phyloP scores from a whole-genome alignment of 1,139 yeast species.

The Yamadazyma kanchanaburiensis region DNA sequence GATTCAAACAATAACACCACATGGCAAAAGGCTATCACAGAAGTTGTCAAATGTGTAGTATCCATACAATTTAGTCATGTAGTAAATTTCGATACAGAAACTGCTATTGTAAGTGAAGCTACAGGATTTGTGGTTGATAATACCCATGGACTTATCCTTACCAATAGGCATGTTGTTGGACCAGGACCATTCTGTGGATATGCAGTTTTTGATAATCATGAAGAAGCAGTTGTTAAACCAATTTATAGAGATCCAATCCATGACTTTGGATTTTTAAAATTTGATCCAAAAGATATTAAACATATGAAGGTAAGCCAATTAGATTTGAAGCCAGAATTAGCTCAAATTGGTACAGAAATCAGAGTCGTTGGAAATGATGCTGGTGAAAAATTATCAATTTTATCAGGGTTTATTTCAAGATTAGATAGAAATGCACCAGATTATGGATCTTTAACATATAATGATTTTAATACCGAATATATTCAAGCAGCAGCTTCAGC shows the following conservation, averaged over 20 bases:
- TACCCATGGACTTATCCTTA: conserved; percentile 73
- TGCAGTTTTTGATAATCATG: conserved; percentile 92
- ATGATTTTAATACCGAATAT: conserved; percentile 93
- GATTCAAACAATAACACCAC: conserved; percentile 11
- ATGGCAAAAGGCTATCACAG: conserved; percentile 83
- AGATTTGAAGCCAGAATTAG: conserved; percentile 73
- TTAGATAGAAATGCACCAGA: conserved; percentile 94
- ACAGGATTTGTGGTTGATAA: conserved; percentile 96
- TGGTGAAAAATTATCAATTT: conserved; percentile 86
- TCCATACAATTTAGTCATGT: conserved; percentile 87
- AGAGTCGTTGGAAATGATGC: conserved; percentile 96
- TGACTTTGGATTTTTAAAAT: conserved; percentile 79
- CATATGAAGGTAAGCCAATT: conserved; percentile 70
- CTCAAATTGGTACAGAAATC: conserved; percentile 86
- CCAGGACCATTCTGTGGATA: conserved; percentile 92
- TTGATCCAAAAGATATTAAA: conserved; percentile 67
- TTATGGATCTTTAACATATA: conserved; percentile 84
- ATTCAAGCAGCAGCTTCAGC: conserved; percentile 97
- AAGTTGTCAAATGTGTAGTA: conserved; percentile 82
- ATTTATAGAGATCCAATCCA: conserved; percentile 82
- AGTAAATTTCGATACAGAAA: conserved; percentile 83
- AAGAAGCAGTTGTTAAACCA: conserved; percentile 85
- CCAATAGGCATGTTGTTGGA: conserved; percentile 93
- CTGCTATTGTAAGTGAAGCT: conserved; percentile 81
- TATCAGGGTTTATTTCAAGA: conserved; percentile 87